Evolutionary conservation across 176 grass and related monocot species (phyloP), one percentile per base, ranked within the genome.

Genomic region (Microstegium vimineum): DNA sequence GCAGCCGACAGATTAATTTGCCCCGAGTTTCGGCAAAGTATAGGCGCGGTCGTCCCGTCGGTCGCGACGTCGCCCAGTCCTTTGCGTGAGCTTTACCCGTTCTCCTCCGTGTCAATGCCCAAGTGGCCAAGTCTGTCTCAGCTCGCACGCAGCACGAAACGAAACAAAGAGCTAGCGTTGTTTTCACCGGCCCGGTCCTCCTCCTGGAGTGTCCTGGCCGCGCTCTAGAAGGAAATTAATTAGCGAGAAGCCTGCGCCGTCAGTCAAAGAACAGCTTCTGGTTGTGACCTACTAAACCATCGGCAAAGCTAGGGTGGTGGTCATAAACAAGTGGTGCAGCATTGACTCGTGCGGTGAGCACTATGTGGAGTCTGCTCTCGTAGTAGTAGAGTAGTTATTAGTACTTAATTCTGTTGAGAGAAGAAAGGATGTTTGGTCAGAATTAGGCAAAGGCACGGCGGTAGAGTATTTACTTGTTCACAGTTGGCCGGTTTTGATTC

Each of bases 211-310:
- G n/a, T n/a, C n/a, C n/a, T n/a, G n/a, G n/a, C n/a, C n/a, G n/a
- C n/a, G n/a, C n/a, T n/a, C n/a, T 7, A n/a, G 25, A n/a, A 46
- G 17, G 31, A 22, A 13, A 43, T 20, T 33, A 16, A 12, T 16
- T 36, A 28, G 5, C n/a, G 14, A 16, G 10, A 40, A 42, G 11
- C 25, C 35, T 3, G 27, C 41, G n/a, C 16, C 45, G 27, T 14
- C n/a, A n/a, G 82, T 89, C 82, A 62, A 62, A 28, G 8, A 75
- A 81, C 73, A 81, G 82, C 71, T 35, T 62, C 4, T 45, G 71
- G 27, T 26, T 18, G 20, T 5, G 20, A 57, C 38, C 71, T 10
- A 31, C 71, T 10, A 31, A 43, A 22, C 8, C 41, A n/a, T n/a
- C 9, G 3, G n/a, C 16, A 11, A 7, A 7, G 16, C n/a, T n/a